Percentiles rank a stretch among this genome's conserved stretches.
Conservation (phyloP, 345 rosid genomes). For the Dovyalis caffra region DNA sequence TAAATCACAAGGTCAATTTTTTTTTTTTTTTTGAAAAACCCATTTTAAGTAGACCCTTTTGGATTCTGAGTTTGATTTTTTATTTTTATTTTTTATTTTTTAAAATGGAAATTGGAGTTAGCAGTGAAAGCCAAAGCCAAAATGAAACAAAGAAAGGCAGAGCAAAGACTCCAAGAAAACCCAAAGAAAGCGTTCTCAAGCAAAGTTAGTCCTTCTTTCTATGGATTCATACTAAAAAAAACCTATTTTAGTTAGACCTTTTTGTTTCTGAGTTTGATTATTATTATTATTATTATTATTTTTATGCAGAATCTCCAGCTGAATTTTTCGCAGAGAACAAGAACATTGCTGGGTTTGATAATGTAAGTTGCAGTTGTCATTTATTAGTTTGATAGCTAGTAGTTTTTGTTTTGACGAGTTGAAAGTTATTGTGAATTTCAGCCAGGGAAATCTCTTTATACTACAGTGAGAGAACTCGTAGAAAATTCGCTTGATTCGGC, state of each 20-base stretch:
- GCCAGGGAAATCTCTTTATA: conserved; percentile 91
- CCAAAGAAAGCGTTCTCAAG: conserved; percentile 78
- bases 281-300: no score
- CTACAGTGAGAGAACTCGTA: conserved; percentile 91
- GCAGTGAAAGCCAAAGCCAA: conserved; percentile 44
- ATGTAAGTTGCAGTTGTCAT: conserved; percentile 44
- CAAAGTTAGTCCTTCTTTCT: conserved; percentile 50
- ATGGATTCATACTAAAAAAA: background rate
- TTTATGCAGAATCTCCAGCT: conserved; percentile 86
- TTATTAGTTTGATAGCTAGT: conserved; percentile 1
- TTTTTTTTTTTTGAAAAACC: background rate
- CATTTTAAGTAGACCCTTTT: background rate
- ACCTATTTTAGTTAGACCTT: background rate
- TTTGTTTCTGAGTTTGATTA: background rate
- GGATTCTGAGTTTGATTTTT: background rate
- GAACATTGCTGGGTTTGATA: conserved; percentile 98
- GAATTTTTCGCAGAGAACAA: conserved; percentile 99
- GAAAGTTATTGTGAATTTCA: conserved; percentile 27
- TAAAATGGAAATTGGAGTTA: conserved; percentile 36
- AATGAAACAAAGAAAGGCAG: conserved; percentile 56
- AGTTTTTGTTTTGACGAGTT: background rate
- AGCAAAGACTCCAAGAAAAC: conserved; percentile 51
- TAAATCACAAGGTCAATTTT: no score
- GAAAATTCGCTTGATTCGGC: conserved; percentile 96
- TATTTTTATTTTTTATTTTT: no score